Conservation (phyloP, 208 protist genomes). For the Wallacemonas sp. region DNA sequence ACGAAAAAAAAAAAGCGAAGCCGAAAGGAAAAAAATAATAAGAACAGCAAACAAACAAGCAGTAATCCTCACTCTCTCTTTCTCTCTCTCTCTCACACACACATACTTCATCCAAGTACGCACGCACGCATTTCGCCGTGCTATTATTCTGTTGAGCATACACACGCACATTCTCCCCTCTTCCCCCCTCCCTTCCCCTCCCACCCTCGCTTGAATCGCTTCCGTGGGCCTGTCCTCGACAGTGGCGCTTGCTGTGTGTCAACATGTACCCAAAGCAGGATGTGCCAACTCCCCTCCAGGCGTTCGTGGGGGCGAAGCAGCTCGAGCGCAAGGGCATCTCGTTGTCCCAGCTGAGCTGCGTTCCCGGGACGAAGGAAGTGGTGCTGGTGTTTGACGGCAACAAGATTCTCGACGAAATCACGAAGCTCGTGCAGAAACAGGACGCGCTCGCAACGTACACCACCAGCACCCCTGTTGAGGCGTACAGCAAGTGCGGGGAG, state of each 20-base stretch:
- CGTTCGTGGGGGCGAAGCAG: conserved; percentile 61
- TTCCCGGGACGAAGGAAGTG: conserved; percentile 56
- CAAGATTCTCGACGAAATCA: conserved; percentile 77
- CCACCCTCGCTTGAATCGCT: neutral
- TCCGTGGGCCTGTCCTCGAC: neutral
- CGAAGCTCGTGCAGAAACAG: conserved; percentile 51
- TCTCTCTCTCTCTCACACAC: neutral
- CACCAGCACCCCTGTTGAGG: conserved; percentile 57
- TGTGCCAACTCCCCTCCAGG: conserved; percentile 32
- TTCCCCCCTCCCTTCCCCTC: neutral
- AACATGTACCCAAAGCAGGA: conserved; percentile 11
- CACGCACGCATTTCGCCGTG: neutral
- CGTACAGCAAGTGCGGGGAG: conserved; percentile 62
- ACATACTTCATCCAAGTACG: conserved; percentile 6
- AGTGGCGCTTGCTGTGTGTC: neutral
- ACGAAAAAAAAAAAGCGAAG: too few species aligned
- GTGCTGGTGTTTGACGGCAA: conserved; percentile 78
- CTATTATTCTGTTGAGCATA: neutral
- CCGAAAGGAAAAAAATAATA: too few species aligned
- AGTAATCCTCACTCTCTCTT: neutral
- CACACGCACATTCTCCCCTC: neutral
- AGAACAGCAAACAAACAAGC: too few species aligned
- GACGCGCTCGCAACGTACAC: conserved; percentile 73
- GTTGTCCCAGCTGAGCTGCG: conserved; percentile 43
- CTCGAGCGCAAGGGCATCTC: conserved; percentile 67